These are phyloP conservation scores for Hypericum perforatum DNA, from an alignment of 345 rosid species.

Conservation along the genomic window DNA sequence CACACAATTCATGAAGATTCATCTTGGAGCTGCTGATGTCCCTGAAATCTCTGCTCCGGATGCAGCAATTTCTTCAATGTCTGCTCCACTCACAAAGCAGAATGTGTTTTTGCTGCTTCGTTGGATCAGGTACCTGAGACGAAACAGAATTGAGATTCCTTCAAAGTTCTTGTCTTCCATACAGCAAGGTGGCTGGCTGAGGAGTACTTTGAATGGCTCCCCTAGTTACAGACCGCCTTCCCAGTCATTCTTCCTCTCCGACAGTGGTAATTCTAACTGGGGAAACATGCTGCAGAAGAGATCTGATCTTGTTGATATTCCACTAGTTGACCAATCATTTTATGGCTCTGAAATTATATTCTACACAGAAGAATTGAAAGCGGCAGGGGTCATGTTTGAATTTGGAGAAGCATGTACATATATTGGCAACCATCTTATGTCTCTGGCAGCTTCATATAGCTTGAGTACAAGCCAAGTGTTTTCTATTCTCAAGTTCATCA, in stretches of 20 bases:
- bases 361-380: slow-evolving; percentile 37
- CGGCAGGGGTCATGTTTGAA: slow-evolving; percentile 55
- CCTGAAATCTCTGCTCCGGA: slow-evolving; percentile 49
- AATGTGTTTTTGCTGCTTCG: slow-evolving; percentile 49
- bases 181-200: slow-evolving; percentile 52
- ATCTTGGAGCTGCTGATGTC: slow-evolving; percentile 34
- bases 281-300: slow-evolving; percentile 48
- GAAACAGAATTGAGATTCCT: slow-evolving; percentile 16
- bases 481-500: slow-evolving; percentile 51
- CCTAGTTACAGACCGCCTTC: slow-evolving; percentile 43
- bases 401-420: slow-evolving; percentile 42
- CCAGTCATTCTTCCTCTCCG: slow-evolving; percentile 40
- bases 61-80: slow-evolving; percentile 39
- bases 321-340: slow-evolving; percentile 44
- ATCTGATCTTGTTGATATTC: slow-evolving; percentile 51
- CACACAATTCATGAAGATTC: slow-evolving; percentile 25
- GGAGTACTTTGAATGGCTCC: slow-evolving; percentile 32
- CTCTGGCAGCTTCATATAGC: slow-evolving; percentile 27
- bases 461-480: slow-evolving; percentile 31
- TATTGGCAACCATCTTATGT: slow-evolving; percentile 47
- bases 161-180: slow-evolving; percentile 36
- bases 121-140: slow-evolving; percentile 32
- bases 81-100: slow-evolving; percentile 37
- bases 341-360: slow-evolving; percentile 34
- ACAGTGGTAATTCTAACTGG: slow-evolving; percentile 24